phyloP scores from a whole-genome alignment of 2,329 filamentous ascomycete genomes.

The Diaporthe nobilis region DNA sequence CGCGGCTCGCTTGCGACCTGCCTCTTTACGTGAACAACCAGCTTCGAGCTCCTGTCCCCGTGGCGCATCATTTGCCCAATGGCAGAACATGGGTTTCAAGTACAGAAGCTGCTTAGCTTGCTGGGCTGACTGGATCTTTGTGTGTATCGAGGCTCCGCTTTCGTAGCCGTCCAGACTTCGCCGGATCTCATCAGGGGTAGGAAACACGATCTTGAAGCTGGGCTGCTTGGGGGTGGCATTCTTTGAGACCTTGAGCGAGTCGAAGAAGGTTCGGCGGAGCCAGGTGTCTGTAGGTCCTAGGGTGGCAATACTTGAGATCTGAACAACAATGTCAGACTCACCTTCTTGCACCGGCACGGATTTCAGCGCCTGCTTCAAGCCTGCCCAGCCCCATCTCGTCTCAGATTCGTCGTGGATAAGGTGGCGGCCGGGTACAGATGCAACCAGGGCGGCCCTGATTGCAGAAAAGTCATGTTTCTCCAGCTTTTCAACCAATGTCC shows the following conservation, averaged over 20 bases:
- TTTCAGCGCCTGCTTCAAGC: slow-evolving; percentile 71
- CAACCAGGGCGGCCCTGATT: slow-evolving; percentile 80
- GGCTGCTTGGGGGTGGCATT: slow-evolving; percentile 52
- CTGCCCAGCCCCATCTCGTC: slow-evolving; percentile 84
- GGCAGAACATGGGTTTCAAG: slow-evolving; percentile 77
- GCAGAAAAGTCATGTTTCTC: slow-evolving; percentile 76
- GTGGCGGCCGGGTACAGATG: slow-evolving; percentile 81
- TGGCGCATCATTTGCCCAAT: slow-evolving; percentile 78
- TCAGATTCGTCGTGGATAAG: slow-evolving; percentile 59
- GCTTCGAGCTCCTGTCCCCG: slow-evolving; percentile 49
- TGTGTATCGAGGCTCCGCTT: slow-evolving; percentile 86
- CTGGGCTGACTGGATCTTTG: slow-evolving; percentile 77
- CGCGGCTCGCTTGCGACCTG: slow-evolving; percentile 77
- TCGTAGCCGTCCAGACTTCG: slow-evolving; percentile 82
- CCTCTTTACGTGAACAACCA: slow-evolving; percentile 55
- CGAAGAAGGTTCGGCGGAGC: slow-evolving; percentile 77
- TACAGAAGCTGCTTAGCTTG: slow-evolving; percentile 83
- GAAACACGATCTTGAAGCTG: slow-evolving; percentile 82
- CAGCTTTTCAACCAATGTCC: slow-evolving; percentile 70
- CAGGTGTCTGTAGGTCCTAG: slow-evolving; percentile 79
- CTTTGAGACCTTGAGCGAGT: slow-evolving; percentile 57
- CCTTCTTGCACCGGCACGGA: slow-evolving; percentile 62
- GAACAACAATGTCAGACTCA: slow-evolving; percentile 66
- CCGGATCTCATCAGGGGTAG: slow-evolving; percentile 83
- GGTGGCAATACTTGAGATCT: slow-evolving; percentile 88